These are phyloP conservation scores for Termitomyces sp. DNA, from an alignment of 768 basidiomycete species.

Conservation along the genomic window DNA sequence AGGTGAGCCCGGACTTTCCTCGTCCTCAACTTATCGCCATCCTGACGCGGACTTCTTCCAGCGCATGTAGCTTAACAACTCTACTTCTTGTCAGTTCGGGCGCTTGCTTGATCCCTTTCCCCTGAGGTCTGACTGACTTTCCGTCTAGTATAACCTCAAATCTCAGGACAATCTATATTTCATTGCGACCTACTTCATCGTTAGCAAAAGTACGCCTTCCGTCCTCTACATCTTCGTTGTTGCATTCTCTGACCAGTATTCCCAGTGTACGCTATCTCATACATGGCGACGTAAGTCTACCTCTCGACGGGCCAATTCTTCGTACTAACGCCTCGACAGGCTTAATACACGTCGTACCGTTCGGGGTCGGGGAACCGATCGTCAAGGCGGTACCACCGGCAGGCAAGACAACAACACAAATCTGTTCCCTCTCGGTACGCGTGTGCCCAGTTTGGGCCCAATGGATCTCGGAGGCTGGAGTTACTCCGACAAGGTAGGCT, in stretches of 20 bases:
- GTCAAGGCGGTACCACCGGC: constrained; percentile 28
- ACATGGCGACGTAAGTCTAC: constrained; percentile 55
- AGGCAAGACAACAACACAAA: constrained; percentile 39
- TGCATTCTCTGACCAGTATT: background rate
- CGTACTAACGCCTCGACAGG: constrained; percentile 23
- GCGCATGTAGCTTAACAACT: constrained; percentile 45
- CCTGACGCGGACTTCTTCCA: constrained; percentile 12
- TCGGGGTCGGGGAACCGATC: constrained; percentile 54
- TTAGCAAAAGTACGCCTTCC: constrained; percentile 57
- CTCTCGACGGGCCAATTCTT: background rate
- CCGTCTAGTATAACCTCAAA: constrained; percentile 51
- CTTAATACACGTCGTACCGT: constrained; percentile 58
- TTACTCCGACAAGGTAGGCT: constrained; percentile 21
- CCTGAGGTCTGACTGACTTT: background rate
- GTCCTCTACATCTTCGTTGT: background rate
- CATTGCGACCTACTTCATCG: constrained; percentile 56
- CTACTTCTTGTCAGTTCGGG: constrained; percentile 46
- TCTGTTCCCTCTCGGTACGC: constrained; percentile 47
- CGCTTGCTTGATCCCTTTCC: background rate
- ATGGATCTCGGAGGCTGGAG: constrained; percentile 33
- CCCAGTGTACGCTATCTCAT: constrained; percentile 59
- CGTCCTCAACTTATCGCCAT: background rate
- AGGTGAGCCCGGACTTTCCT: constrained; percentile 31
- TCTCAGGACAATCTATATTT: constrained; percentile 57
- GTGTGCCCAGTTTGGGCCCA: constrained; percentile 37